phyloP scores from a whole-genome alignment of 2,329 filamentous ascomycete genomes.

The Fusarium caatingaense region DNA sequence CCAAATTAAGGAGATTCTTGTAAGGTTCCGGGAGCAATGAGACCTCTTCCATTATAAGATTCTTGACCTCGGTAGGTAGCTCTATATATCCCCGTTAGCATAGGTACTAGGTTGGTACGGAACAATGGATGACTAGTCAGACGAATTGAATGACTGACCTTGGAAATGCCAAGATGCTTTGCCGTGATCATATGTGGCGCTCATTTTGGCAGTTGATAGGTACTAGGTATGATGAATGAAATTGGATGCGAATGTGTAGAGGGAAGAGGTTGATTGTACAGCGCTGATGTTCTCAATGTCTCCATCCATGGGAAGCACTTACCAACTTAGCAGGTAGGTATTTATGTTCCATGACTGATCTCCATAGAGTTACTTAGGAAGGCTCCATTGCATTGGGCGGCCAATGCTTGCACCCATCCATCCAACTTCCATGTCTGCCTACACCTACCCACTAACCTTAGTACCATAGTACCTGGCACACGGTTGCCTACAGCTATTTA shows the following conservation, averaged over 20 bases:
- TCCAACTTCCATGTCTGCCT: too few relatives aligned
- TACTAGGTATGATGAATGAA: neutral
- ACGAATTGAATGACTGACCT: neutral
- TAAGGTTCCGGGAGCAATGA: constrained; percentile 9
- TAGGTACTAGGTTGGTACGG: too few relatives aligned
- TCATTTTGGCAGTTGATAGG: neutral
- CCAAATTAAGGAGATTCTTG: constrained; percentile 10
- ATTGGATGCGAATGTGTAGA: neutral
- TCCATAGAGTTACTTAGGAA: neutral
- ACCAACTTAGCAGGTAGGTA: neutral
- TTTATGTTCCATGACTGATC: neutral
- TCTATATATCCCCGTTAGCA: constrained; percentile 19
- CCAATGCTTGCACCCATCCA: constrained; percentile 1
- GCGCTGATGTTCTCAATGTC: neutral
- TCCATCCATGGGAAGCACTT: neutral
- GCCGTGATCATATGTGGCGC: neutral
- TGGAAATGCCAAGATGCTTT: neutral
- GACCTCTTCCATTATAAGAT: constrained; percentile 24
- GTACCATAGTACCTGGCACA: neutral
- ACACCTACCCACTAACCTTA: neutral
- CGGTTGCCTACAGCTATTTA: neutral
- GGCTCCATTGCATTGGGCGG: neutral
- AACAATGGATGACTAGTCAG: neutral
- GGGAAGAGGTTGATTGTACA: neutral
- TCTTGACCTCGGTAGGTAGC: constrained; percentile 26